phyloP scores from a whole-genome alignment of 768 basidiomycete species.

The Leccinum longicurvipes region DNA sequence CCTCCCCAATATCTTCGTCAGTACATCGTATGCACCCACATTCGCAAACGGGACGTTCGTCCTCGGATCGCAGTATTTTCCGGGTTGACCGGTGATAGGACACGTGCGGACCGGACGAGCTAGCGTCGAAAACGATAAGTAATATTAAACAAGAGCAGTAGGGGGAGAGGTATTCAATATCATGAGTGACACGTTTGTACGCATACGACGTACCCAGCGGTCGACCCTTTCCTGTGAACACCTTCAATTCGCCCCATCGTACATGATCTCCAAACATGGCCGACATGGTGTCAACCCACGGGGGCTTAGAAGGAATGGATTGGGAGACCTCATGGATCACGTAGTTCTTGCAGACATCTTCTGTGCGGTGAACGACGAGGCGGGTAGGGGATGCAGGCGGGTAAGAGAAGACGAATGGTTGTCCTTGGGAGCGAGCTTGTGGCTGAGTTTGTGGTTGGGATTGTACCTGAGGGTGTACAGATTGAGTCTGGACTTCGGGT shows the following conservation, averaged over 20 bases:
- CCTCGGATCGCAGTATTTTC: constrained; percentile 76
- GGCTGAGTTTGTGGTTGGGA: neutral
- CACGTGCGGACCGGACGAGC: constrained; percentile 67
- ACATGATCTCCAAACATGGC: constrained; percentile 86
- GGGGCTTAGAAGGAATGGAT: constrained; percentile 43
- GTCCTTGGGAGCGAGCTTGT: neutral
- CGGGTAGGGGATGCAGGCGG: constrained; percentile 8
- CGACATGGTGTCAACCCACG: constrained; percentile 71
- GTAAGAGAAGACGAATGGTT: constrained; percentile 9
- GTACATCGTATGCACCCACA: constrained; percentile 56
- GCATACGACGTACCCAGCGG: constrained; percentile 50
- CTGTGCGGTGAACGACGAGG: constrained; percentile 34
- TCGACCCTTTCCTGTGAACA: constrained; percentile 61
- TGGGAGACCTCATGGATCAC: constrained; percentile 62
- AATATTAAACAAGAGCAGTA: neutral
- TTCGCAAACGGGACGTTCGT: constrained; percentile 80
- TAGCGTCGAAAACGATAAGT: neutral
- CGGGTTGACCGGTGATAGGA: constrained; percentile 73
- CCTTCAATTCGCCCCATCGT: constrained; percentile 71
- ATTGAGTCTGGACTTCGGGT: neutral
- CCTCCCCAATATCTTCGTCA: constrained; percentile 61
- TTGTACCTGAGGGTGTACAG: neutral
- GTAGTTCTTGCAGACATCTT: constrained; percentile 65
- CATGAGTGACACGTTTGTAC: neutral
- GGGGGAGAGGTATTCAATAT: neutral